Evolutionary conservation across 2,329 filamentous ascomycete genomes (phyloP).

Genomic region (Dendryphion nanum): DNA sequence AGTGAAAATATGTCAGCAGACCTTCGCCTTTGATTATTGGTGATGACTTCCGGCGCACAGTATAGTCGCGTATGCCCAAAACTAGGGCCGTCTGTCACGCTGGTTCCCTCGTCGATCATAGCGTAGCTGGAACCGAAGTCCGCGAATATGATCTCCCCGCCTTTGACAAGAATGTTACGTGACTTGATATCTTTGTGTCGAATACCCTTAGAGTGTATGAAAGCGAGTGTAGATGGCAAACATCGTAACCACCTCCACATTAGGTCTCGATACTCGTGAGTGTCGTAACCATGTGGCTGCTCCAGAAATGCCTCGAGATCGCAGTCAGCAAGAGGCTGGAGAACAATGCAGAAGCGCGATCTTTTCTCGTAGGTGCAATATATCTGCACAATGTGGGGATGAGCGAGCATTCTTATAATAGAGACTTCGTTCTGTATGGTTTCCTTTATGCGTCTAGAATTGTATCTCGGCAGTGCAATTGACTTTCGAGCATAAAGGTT

Average conservation of each 20-base stretch:
- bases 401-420: constrained; percentile 7
- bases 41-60: constrained; percentile 16
- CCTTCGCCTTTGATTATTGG: constrained; percentile 6
- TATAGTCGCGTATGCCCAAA: constrained; percentile 15
- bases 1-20: constrained; percentile 17
- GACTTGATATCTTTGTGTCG: constrained; percentile 23
- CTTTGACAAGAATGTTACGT: constrained; percentile 16
- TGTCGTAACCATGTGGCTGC: constrained; percentile 1
- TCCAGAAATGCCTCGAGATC: constrained; percentile 14
- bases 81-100: constrained; percentile 12
- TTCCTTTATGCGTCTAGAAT: constrained; percentile 6
- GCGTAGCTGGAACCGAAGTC: constrained; percentile 18
- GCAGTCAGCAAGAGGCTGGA: constrained; percentile 12
- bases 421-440: constrained; percentile 15
- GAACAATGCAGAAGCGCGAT: constrained; percentile 12
- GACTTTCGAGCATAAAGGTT: constrained; percentile 13
- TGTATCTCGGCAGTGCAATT: constrained; percentile 12
- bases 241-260: constrained; percentile 14
- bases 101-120: constrained; percentile 11
- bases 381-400: constrained; percentile 14
- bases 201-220: constrained; percentile 14
- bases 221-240: constrained; percentile 12
- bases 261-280: neutral
- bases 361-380: constrained; percentile 16
- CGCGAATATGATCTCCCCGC: constrained; percentile 11